Evolutionary conservation across 345 rosid genomes (phyloP).

Genomic region (Euphorbia tirucalli): DNA sequence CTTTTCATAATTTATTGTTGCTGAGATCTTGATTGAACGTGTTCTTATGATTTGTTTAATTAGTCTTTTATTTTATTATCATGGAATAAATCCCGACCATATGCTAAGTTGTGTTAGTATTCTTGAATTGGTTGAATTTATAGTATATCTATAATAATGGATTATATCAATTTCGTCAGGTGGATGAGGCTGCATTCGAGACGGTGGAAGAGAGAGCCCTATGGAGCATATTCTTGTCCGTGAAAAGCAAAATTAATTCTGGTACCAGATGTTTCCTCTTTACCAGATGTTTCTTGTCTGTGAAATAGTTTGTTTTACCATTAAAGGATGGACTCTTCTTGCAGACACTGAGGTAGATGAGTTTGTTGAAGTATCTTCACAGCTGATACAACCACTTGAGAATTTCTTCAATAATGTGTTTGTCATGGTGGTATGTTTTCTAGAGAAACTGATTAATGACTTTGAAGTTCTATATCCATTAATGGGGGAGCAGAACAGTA

Average conservation of each 20-base stretch:
- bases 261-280: conserved; percentile 40
- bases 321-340: conserved; percentile 8
- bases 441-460: neutral
- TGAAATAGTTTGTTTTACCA: neutral
- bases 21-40: neutral
- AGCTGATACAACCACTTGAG: conserved; percentile 71
- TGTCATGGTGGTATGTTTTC: conserved; percentile 91
- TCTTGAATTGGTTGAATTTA: neutral
- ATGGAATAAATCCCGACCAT: neutral
- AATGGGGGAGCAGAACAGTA: neutral
- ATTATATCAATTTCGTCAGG: conserved; percentile 35
- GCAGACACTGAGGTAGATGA: conserved; percentile 72
- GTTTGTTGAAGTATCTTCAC: conserved; percentile 64
- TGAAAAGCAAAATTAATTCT: conserved; percentile 53
- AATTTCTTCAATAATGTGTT: conserved; percentile 86
- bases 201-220: conserved; percentile 69
- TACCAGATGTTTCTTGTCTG: neutral
- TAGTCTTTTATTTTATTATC: neutral
- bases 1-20: neutral
- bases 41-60: neutral
- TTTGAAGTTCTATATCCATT: neutral
- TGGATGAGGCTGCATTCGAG: conserved; percentile 77
- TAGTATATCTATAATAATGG: conserved; percentile 1
- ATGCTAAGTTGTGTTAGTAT: neutral
- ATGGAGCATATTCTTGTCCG: conserved; percentile 58